These are phyloP conservation scores for Alectoria sarmentosa DNA, from an alignment of 495 filamentous ascomycete species.

Conservation along the genomic window DNA sequence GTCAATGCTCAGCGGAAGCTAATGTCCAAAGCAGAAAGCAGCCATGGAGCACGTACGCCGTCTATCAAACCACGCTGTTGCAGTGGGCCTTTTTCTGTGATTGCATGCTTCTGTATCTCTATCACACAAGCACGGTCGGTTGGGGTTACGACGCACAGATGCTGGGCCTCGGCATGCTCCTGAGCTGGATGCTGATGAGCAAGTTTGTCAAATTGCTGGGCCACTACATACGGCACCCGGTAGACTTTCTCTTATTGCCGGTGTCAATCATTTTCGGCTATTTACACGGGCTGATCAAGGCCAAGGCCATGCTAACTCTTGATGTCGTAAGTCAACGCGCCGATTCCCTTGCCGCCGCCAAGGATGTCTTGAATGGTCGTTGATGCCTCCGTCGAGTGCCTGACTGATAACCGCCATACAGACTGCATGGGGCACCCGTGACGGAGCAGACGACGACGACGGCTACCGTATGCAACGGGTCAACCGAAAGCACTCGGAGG, in stretches of 20 bases:
- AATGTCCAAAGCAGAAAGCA: slow-evolving; percentile 48
- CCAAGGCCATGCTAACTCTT: slow-evolving; percentile 64
- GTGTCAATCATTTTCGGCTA: slow-evolving; percentile 73
- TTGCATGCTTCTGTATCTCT: slow-evolving; percentile 50
- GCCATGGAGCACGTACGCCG: slow-evolving; percentile 69
- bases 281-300: slow-evolving; percentile 69
- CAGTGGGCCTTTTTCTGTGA: slow-evolving; percentile 62
- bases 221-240: slow-evolving; percentile 63
- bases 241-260: slow-evolving; percentile 61
- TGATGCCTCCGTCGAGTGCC: slow-evolving; percentile 2
- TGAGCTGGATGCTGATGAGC: slow-evolving; percentile 59
- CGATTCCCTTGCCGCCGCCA: background rate
- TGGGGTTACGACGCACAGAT: slow-evolving; percentile 39
- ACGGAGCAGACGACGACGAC: slow-evolving; percentile 51
- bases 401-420: slow-evolving; percentile 25
- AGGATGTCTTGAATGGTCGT: background rate
- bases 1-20: slow-evolving; percentile 24
- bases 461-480: slow-evolving; percentile 45
- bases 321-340: slow-evolving; percentile 50
- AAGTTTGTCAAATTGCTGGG: slow-evolving; percentile 72
- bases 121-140: slow-evolving; percentile 38
- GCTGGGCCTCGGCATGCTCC: slow-evolving; percentile 44
- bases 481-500: slow-evolving; percentile 24
- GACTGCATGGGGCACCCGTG: slow-evolving; percentile 54
- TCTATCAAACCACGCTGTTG: slow-evolving; percentile 66